These are phyloP conservation scores for Crithidia fasciculata DNA, from an alignment of 208 protist genomes.

Conservation along the genomic window DNA sequence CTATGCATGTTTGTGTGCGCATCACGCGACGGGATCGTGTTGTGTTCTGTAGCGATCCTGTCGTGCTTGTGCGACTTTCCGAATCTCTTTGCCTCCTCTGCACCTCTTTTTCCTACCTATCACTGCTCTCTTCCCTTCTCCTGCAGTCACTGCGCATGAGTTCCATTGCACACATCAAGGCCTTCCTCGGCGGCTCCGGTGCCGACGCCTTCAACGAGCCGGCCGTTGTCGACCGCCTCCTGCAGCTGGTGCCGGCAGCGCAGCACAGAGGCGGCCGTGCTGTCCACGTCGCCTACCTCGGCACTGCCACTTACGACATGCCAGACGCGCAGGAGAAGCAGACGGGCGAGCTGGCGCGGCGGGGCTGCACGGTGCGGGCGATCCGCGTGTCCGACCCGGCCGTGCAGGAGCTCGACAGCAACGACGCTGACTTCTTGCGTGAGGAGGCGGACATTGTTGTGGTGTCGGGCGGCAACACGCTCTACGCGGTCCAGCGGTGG, in stretches of 20 bases:
- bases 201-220: conserved; percentile 44
- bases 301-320: conserved; percentile 87
- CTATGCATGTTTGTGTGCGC: neutral
- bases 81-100: neutral
- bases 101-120: neutral
- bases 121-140: neutral
- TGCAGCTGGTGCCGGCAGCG: conserved; percentile 38
- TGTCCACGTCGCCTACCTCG: conserved; percentile 77
- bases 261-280: conserved; percentile 13
- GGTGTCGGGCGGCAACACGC: conserved; percentile 89
- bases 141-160: neutral
- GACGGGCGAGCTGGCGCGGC: conserved; percentile 41
- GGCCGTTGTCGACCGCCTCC: conserved; percentile 51
- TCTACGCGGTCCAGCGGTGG: conserved; percentile 89
- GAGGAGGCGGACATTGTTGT: conserved; percentile 69
- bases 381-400: conserved; percentile 62
- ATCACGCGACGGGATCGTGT: neutral
- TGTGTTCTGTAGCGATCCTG: too few relatives aligned
- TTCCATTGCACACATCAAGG: conserved; percentile 7
- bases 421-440: conserved; percentile 34
- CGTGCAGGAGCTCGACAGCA: conserved; percentile 18
- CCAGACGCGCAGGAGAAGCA: conserved; percentile 41
- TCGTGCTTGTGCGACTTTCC: too few relatives aligned
- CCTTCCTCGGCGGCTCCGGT: conserved; percentile 71
- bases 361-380: conserved; percentile 57